phyloP scores from a whole-genome alignment of 768 basidiomycete species.

The Lactifluus pinguis region DNA sequence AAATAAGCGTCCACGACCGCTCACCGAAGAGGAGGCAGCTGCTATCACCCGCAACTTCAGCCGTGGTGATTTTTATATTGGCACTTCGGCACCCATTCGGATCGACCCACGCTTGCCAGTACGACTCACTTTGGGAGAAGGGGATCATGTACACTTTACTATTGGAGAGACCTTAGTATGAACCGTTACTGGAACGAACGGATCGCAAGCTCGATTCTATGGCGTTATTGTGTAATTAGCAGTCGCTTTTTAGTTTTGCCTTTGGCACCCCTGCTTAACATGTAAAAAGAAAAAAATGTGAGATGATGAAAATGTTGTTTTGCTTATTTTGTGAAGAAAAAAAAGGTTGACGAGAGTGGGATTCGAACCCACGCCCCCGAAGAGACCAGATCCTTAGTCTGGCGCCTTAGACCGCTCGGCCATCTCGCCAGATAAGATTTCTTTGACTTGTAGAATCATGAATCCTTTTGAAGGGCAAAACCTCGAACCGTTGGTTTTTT shows the following conservation, averaged over 20 bases:
- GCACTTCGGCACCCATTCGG: constrained; percentile 69
- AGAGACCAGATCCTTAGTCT: constrained; percentile 58
- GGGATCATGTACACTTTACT: constrained; percentile 68
- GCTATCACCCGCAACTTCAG: constrained; percentile 77
- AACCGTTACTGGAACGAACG: background rate
- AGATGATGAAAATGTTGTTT: too few species aligned
- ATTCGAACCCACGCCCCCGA: constrained; percentile 45
- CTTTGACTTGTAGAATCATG: background rate
- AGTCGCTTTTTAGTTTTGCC: background rate
- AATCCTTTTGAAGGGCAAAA: background rate
- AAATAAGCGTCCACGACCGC: constrained; percentile 64
- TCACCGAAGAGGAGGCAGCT: constrained; percentile 77
- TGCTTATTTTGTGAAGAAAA: background rate
- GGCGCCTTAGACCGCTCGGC: constrained; percentile 88
- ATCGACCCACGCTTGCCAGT: constrained; percentile 78
- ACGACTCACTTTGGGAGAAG: constrained; percentile 69
- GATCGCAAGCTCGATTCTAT: background rate
- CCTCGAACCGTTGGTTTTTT: background rate
- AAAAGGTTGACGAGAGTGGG: constrained; percentile 31
- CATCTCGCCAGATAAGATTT: constrained; percentile 38
- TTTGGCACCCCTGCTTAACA: too few species aligned
- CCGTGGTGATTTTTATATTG: constrained; percentile 77
- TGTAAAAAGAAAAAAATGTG: too few species aligned
- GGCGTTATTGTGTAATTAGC: constrained; percentile 16
- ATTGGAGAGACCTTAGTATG: constrained; percentile 43